These are phyloP conservation scores for Plasmodium vivax DNA, from an alignment of 169 alveolate genomes.

Conservation along the genomic window DNA sequence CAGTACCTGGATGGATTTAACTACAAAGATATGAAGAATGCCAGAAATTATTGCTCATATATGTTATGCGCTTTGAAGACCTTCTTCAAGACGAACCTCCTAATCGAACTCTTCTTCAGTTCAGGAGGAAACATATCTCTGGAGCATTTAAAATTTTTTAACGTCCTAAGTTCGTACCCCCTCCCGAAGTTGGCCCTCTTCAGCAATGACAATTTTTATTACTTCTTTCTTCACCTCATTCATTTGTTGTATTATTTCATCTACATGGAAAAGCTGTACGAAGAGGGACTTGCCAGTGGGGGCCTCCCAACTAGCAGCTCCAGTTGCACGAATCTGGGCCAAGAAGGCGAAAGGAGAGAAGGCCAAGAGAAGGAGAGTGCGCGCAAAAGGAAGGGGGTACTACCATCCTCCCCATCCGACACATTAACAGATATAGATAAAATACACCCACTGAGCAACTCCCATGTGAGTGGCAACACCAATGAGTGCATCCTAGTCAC, in stretches of 20 bases:
- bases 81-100: conserved; percentile 32
- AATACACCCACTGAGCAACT: background rate
- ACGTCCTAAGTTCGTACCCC: conserved; percentile 38
- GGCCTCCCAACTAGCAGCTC: background rate
- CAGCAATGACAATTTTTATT: conserved; percentile 39
- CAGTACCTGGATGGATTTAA: conserved; percentile 64
- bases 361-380: background rate
- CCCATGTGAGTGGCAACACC: background rate
- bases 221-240: conserved; percentile 45
- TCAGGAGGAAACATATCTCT: conserved; percentile 45
- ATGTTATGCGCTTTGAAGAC: conserved; percentile 52
- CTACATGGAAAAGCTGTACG: conserved; percentile 44
- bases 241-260: conserved; percentile 60
- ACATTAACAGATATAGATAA: background rate
- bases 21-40: conserved; percentile 68
- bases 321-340: background rate
- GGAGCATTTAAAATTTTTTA: conserved; percentile 39
- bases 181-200: conserved; percentile 38
- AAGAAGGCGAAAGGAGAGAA: background rate
- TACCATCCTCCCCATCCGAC: background rate
- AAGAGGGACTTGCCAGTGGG: background rate
- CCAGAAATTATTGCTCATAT: conserved; percentile 59
- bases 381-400: no score
- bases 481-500: conserved; percentile 59
- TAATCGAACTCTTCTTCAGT: conserved; percentile 51